phyloP scores from a whole-genome alignment of 257 asterid species.

The Cynanchum wilfordii region DNA sequence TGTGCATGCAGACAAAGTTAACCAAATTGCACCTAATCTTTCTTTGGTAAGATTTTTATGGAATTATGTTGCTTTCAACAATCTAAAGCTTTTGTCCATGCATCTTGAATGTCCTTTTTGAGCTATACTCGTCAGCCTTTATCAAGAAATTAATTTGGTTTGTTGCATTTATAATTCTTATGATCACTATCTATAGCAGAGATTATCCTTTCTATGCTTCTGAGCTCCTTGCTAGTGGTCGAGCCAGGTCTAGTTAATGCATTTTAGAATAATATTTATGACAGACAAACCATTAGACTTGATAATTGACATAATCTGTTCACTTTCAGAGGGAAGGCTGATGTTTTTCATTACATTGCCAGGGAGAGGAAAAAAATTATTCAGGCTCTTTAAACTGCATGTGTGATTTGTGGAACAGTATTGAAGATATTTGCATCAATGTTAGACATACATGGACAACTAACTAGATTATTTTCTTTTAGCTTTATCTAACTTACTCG shows the following conservation, averaged over 20 bases:
- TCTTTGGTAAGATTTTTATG: slow-evolving; percentile 51
- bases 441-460: neutral
- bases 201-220: neutral
- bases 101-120: neutral
- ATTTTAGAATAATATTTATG: neutral
- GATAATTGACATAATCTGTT: neutral
- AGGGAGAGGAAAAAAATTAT: neutral
- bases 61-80: neutral
- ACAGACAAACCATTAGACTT: neutral
- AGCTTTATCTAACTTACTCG: neutral
- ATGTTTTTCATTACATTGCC: neutral
- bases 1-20: slow-evolving; percentile 23
- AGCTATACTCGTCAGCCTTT: neutral
- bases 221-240: neutral
- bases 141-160: neutral
- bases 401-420: neutral
- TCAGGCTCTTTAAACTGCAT: neutral
- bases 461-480: neutral
- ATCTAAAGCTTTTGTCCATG: neutral
- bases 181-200: neutral
- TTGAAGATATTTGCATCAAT: too few relatives aligned
- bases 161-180: neutral
- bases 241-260: neutral
- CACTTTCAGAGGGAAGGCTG: neutral
- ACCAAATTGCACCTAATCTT: slow-evolving; percentile 43